Evolutionary conservation across 129 eudicot species (phyloP), one percentile per base, ranked within the genome.

Genomic region (Arctium lappa): DNA sequence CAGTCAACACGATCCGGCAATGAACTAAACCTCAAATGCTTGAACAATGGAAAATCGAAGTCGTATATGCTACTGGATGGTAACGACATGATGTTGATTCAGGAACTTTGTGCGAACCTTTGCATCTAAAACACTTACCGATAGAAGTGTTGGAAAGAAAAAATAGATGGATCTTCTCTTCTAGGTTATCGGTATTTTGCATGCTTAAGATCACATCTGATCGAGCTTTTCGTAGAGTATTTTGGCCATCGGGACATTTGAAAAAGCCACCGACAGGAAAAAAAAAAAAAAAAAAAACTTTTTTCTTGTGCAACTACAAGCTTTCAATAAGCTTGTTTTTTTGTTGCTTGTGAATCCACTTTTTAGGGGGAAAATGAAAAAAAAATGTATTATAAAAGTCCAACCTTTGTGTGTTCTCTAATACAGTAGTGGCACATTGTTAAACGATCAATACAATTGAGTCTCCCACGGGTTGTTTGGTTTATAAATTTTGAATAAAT

Each of bases 51-150:
- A 8, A 84, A 79, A 38, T 84, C 84, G 72, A 84, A 74, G 87
- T 18, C 81, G 22, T 84, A 84, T 79, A 34, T 73, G 70, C 74
- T 84, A 65, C 87, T 84, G 0, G 40, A 44, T 62, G 80, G 76
- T 84, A 40, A 80, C 31, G 76, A 65, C 16, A 39, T 46, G 48
- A 30, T 36, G 8, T 72, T 77, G 71, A 66, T 75, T 32, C 83
- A 44, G 36, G 79, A 84, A 66, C 83, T 84, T 63, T 84, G 87
- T 84, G 80, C 87, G 36, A 72, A 79, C 76, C 80, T 84, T 44
- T 84, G 87, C 60, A 84, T 79, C 32, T 84, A 73, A 84, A 9
- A 8, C 9, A 53, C 60, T 10, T 63, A 60, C 12, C 0, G 6
- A 56, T 68, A 74, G 38, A 71, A 83, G 36, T 36, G 36, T 31